Evolutionary conservation across 2,329 filamentous ascomycete genomes (phyloP), one percentile per base, ranked within the genome.

Genomic region (Endothia cerciana): DNA sequence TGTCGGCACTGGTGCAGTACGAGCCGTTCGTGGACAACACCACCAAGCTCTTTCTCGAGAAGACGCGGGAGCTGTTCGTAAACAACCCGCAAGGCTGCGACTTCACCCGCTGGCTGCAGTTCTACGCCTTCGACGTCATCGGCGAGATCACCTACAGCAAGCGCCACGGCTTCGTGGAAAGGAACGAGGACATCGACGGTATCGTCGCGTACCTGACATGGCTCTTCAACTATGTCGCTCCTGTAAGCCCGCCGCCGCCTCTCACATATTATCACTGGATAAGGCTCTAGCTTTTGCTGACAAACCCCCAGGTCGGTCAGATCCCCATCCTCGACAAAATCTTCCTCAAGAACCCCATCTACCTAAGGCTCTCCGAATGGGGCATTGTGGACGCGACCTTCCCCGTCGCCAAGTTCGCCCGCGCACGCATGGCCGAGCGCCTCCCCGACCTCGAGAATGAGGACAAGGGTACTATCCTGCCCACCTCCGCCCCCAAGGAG

Each of bases 121-220:
- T 89, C 74, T 93, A 91, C 71, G 91, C 91, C 0, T 94, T 94
- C 72, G 91, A 94, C 73, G 91, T 93, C 17, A 93, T 93, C 68
- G 90, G 90, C 6, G 88, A 91, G 68, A 85, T 93, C 72, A 93
- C 90, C 0, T 93, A 91, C 77, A 88, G 87, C 74, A 91, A 91
- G 74, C 83, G 89, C 0, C 84, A 93, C 65, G 91, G 91, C 0
- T 94, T 94, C 70, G 78, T 94, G 1, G 90, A 94, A 75, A 84
- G 85, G 73, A 89, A 92, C 60, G 83, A 89, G 73, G 91, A 94
- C 69, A 87, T 94, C 15, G 90, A 92, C 68, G 90, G 90, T 0
- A 93, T 93, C 61, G 84, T 93, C 4, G 79, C 76, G 0, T 91
- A 91, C 71, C 76, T 92, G 1, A 81, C 80, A 5, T 83, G 82